These are phyloP conservation scores for Myochromella boudieri DNA, from an alignment of 768 basidiomycete species.

Conservation along the genomic window DNA sequence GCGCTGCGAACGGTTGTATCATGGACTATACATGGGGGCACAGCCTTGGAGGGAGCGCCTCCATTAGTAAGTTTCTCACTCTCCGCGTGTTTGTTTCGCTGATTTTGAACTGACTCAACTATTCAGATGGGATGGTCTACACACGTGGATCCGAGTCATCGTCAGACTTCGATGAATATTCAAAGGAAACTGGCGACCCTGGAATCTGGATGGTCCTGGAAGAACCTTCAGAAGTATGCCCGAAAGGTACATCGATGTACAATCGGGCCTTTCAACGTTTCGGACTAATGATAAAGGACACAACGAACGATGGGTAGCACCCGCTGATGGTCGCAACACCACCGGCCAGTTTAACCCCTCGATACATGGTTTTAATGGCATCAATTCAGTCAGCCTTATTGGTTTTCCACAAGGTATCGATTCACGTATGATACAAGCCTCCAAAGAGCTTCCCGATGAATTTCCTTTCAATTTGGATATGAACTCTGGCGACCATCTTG, in stretches of 20 bases:
- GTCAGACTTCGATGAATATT: slow-evolving; percentile 27
- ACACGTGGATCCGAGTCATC: slow-evolving; percentile 23
- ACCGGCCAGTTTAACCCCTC: slow-evolving; percentile 30
- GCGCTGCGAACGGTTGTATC: slow-evolving; percentile 17
- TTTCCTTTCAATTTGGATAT: slow-evolving; percentile 42
- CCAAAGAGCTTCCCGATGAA: slow-evolving; percentile 29
- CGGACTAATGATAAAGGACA: neutral
- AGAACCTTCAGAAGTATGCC: slow-evolving; percentile 19
- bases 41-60: slow-evolving; percentile 31
- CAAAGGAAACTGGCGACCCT: slow-evolving; percentile 21
- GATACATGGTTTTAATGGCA: slow-evolving; percentile 9
- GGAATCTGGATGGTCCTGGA: slow-evolving; percentile 31
- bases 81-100: neutral
- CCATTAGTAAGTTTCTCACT: slow-evolving; percentile 20
- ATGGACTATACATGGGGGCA: slow-evolving; percentile 21
- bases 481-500: slow-evolving; percentile 41
- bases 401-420: slow-evolving; percentile 27
- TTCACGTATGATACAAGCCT: slow-evolving; percentile 30
- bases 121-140: slow-evolving; percentile 23
- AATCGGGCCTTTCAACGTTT: neutral
- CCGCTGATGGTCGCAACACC: slow-evolving; percentile 29
- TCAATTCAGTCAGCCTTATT: slow-evolving; percentile 25
- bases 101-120: neutral
- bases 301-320: slow-evolving; percentile 29
- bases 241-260: slow-evolving; percentile 13